Conservation (phyloP, 805 yeast species). For the Nakazawaea pomicola region DNA sequence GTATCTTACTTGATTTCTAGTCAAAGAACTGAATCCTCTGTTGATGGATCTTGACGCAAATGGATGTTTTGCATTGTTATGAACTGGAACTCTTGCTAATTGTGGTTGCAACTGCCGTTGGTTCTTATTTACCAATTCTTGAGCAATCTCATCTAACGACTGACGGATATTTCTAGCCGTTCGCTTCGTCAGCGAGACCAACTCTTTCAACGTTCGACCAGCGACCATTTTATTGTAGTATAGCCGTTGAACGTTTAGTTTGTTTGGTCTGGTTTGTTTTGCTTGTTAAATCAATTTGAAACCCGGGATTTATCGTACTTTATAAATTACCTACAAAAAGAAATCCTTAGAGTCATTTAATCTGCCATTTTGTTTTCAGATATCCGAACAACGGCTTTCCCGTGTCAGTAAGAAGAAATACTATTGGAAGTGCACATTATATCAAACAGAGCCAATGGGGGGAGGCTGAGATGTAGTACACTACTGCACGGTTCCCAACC, state of each 20-base stretch:
- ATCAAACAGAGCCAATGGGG: no score
- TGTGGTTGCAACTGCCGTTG: slow-evolving; percentile 28
- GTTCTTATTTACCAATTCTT: slow-evolving; percentile 25
- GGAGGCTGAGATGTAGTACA: no score
- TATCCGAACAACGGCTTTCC: not conserved
- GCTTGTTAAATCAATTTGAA: no score
- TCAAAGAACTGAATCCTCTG: slow-evolving; percentile 17
- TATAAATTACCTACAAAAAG: not conserved
- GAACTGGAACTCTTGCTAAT: slow-evolving; percentile 37
- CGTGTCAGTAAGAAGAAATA: no score
- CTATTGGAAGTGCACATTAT: no score
- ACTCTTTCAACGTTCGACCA: slow-evolving; percentile 31
- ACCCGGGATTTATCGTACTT: slow-evolving; percentile 4
- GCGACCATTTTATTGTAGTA: slow-evolving; percentile 24
- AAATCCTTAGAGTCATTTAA: not conserved
- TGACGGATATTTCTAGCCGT: slow-evolving; percentile 42
- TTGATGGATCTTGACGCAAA: slow-evolving; percentile 19
- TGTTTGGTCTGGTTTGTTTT: no score
- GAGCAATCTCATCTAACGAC: slow-evolving; percentile 43
- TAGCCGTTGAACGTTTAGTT: no score
- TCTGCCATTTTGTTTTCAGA: not conserved
- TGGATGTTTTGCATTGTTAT: slow-evolving; percentile 15
- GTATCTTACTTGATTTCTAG: slow-evolving; percentile 14
- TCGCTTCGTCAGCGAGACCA: slow-evolving; percentile 39
- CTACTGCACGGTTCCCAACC: no score